Conservation (phyloP, 2,329 filamentous ascomycete genomes). For the Xylariaceae sp. region DNA sequence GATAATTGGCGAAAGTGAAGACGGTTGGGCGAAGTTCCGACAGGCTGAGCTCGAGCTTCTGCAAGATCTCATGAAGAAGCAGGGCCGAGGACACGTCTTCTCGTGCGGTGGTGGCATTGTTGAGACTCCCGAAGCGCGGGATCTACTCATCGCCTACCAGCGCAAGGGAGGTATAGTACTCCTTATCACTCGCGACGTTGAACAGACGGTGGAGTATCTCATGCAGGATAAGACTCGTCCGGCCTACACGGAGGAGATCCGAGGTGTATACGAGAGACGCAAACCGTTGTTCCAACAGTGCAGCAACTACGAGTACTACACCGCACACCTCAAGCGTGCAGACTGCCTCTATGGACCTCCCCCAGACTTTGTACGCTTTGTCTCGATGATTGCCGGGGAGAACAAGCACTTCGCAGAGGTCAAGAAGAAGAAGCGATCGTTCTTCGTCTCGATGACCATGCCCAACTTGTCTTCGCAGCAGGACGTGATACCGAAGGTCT, state of each 20-base stretch:
- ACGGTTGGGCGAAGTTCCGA: slow-evolving; percentile 86
- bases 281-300: slow-evolving; percentile 88
- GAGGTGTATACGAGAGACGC: slow-evolving; percentile 80
- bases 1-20: slow-evolving; percentile 61
- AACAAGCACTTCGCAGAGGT: slow-evolving; percentile 50
- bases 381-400: slow-evolving; percentile 62
- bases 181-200: slow-evolving; percentile 80
- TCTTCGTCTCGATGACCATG: slow-evolving; percentile 88
- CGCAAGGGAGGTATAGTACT: slow-evolving; percentile 77
- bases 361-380: slow-evolving; percentile 68
- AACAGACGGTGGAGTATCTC: slow-evolving; percentile 82
- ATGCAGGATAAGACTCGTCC: slow-evolving; percentile 84
- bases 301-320: slow-evolving; percentile 92
- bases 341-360: slow-evolving; percentile 42
- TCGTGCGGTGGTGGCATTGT: slow-evolving; percentile 93
- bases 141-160: slow-evolving; percentile 68
- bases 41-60: slow-evolving; percentile 71
- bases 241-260: slow-evolving; percentile 88
- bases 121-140: slow-evolving; percentile 73
- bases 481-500: slow-evolving; percentile 63
- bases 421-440: slow-evolving; percentile 67
- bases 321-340: slow-evolving; percentile 54
- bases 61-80: slow-evolving; percentile 66
- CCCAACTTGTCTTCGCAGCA: slow-evolving; percentile 63
- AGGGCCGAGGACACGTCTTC: slow-evolving; percentile 72